Evolutionary conservation across 805 yeast genomes (phyloP).

Genomic region (Brettanomyces bruxellensis): DNA sequence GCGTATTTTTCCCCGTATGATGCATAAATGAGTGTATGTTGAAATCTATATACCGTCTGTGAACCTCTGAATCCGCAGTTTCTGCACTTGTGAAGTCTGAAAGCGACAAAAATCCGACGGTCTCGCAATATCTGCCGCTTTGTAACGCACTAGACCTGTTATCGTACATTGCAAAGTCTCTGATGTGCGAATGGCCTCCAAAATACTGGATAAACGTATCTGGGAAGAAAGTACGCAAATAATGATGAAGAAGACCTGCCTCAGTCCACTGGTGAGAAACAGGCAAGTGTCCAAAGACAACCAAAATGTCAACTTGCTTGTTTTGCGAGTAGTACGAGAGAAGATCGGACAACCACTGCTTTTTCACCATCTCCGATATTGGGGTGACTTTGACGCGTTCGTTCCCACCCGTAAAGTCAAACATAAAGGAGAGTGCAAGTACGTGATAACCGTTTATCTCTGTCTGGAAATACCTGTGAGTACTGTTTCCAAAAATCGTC

Average conservation of each 20-base stretch:
- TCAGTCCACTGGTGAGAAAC: slow-evolving; percentile 49
- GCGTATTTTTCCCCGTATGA: slow-evolving; percentile 37
- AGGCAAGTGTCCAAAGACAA: slow-evolving; percentile 78
- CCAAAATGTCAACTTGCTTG: slow-evolving; percentile 48
- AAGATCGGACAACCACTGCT: slow-evolving; percentile 56
- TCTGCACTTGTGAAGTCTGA: not conserved
- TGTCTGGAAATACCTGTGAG: slow-evolving; percentile 58
- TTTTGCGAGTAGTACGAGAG: slow-evolving; percentile 23
- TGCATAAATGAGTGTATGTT: slow-evolving; percentile 59
- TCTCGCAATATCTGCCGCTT: slow-evolving; percentile 89
- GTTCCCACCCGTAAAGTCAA: slow-evolving; percentile 61
- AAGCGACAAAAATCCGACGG: slow-evolving; percentile 80
- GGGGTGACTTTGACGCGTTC: slow-evolving; percentile 55
- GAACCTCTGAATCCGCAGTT: slow-evolving; percentile 16
- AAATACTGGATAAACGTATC: slow-evolving; percentile 65
- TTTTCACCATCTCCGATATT: slow-evolving; percentile 40
- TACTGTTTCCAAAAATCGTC: slow-evolving; percentile 60
- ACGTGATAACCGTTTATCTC: slow-evolving; percentile 40
- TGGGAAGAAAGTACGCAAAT: slow-evolving; percentile 53
- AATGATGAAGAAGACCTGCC: slow-evolving; percentile 34
- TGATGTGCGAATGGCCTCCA: slow-evolving; percentile 91
- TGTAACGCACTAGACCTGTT: slow-evolving; percentile 66
- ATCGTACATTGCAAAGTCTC: slow-evolving; percentile 74
- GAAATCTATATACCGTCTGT: slow-evolving; percentile 77
- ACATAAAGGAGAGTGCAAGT: slow-evolving; percentile 70